Evolutionary conservation across 495 filamentous ascomycete genomes (phyloP), one percentile per base, ranked within the genome.

Genomic region (Collariella sp.): DNA sequence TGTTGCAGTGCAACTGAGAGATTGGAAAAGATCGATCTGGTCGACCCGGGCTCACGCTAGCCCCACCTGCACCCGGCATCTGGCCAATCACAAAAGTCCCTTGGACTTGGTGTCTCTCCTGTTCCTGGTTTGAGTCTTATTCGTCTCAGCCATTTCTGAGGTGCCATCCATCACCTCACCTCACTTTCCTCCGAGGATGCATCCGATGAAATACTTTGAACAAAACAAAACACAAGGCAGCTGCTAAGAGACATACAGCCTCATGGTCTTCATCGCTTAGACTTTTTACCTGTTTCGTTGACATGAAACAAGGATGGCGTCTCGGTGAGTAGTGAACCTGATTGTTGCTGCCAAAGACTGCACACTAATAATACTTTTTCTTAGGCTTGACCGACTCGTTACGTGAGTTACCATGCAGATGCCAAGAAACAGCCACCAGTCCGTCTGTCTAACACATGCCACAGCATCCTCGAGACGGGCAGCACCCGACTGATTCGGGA

Each of bases 401-500:
- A 95, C 88, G 89, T 95, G 79, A 83, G 89, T 84, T 42, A 46
- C 46, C 42, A 45, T 44, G 26, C n/a, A 33, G 3, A 22, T 31
- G 23, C 23, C 6, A 24, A 16, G 10, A 15, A 18, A n/a, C 20
- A 38, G 26, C 42, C 16, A 31, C 4, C 26, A 31, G 26, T 9
- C 4, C 9, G 9, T 31, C 26, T 31, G 26, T 31, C 64, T 71
- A 29, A 71, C 64, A 61, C 58, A 52, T 46, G 35, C 55, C 33
- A 56, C 62, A 96, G 93, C 40, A 80, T 98, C 62, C 82, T 98
- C 42, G 94, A 97, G 78, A 95, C 90, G 34, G 93, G 93, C 60
- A 96, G 90, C 69, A 97, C 91, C 53, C 83, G 84, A 62, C 73
- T 97, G 50, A 96, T 98, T 54, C 85, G 94, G 51, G 93, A 95